Conservation (phyloP, 495 filamentous ascomycete species). For the Oidiodendron maius region DNA sequence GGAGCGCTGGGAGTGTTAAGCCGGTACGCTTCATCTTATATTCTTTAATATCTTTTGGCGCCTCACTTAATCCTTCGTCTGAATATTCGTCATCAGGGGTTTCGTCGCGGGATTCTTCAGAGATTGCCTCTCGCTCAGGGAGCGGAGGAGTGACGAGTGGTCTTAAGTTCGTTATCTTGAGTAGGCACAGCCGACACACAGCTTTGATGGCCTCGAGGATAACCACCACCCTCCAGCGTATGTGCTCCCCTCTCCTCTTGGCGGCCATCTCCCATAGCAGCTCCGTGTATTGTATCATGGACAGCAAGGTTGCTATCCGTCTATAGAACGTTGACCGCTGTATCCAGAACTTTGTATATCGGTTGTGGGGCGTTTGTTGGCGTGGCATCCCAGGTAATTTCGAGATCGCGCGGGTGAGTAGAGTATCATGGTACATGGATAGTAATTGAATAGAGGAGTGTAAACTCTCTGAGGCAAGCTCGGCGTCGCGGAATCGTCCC, state of each 20-base stretch:
- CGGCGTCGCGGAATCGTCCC: slow-evolving; percentile 87
- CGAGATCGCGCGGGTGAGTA: slow-evolving; percentile 61
- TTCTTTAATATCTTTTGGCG: slow-evolving; percentile 35
- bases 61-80: slow-evolving; percentile 20
- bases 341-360: slow-evolving; percentile 90
- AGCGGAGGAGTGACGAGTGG: slow-evolving; percentile 80
- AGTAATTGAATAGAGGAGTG: slow-evolving; percentile 85
- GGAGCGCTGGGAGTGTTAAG: slow-evolving; percentile 72
- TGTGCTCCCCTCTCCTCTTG: slow-evolving; percentile 70
- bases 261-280: slow-evolving; percentile 76
- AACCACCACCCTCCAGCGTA: slow-evolving; percentile 86
- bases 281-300: slow-evolving; percentile 91
- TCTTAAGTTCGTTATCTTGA: slow-evolving; percentile 76
- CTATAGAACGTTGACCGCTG: slow-evolving; percentile 68
- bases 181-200: slow-evolving; percentile 72
- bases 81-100: slow-evolving; percentile 38
- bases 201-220: slow-evolving; percentile 84
- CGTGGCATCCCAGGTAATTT: slow-evolving; percentile 34
- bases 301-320: slow-evolving; percentile 69
- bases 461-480: slow-evolving; percentile 88
- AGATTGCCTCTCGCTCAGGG: slow-evolving; percentile 72
- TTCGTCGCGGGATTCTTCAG: slow-evolving; percentile 42
- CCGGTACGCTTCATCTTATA: slow-evolving; percentile 98
- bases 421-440: slow-evolving; percentile 88
- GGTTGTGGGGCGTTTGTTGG: slow-evolving; percentile 68